Evolutionary conservation across 2,329 filamentous ascomycete species (phyloP), one percentile per base, ranked within the genome.

Genomic region (Sodiomyces alkalinus): DNA sequence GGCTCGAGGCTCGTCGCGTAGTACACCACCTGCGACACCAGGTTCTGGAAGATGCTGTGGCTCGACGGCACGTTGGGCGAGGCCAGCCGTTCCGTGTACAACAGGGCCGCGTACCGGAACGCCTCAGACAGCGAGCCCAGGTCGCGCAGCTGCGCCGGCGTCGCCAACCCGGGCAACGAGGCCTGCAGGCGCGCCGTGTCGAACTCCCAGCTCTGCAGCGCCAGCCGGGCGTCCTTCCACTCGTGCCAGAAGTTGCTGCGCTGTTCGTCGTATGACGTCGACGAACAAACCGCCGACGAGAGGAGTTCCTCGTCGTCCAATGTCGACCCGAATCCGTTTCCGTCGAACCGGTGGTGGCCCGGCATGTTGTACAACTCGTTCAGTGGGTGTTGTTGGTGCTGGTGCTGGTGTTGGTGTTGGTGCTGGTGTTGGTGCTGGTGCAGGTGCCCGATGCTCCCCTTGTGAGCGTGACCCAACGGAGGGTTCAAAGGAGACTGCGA

Each of bases 1-100:
- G 75, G 66, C 36, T 81, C 74, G 20, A 94, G 73, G 29, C 75
- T 76, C 6, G 75, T 78, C 32, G 90, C 80, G 53, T 92, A 87
- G 52, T 75, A 80, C 22, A 94, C 68, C 1, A 86, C 80, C 39
- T 82, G 75, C 44, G 74, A 74, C 31, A 93, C 85, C 13, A 92
- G 67, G 39, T 74, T 76, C 49, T 92, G 82, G 53, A 93, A 85
- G 46, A 77, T 80, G 41, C 73, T 70, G 44, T 86, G 70, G 11
- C 67, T 68, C 0, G 80, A 80, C 2, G 82, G 72, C 3, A 81
- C 58, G 31, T 69, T 66, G 0, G 85, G 86, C 39, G 77, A 74
- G 2, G 80, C 83, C 15, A 94, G 70, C 4, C 86, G 79, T 56
- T 92, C 83, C 7, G 80, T 86, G 57, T 93, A 94, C 8, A 94